Base-by-base conservation (phyloP, 495 filamentous ascomycete species). In the Chaetomium tenue region DNA sequence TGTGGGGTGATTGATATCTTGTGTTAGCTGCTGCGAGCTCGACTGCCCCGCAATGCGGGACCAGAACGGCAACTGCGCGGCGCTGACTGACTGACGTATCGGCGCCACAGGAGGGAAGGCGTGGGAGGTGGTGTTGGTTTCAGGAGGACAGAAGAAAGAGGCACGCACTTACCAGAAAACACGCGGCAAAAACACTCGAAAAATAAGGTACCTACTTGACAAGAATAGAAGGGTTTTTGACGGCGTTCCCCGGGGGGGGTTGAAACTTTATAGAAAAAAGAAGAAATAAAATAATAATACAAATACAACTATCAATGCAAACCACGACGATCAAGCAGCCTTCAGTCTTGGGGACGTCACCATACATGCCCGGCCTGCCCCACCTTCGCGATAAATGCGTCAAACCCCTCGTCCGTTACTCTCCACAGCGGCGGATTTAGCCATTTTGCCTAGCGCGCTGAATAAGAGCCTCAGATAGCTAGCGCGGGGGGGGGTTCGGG, bases 401-500 rank as follows among this genome's bases (percentile, higher is more conserved):
- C 60, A 59, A 60, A 39, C 47, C 44, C 54, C 53, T 54, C 60
- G 54, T 26, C 30, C 22, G 42, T 20, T 37, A 37, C 47, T 22
- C 50, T 64, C 61, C 66, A 68, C 66, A 58, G 57, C 58, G 57
- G 61, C 58, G 57, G 61, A 68, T 64, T 68, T 68, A 68, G 57
- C 66, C 66, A 68, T 64, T 58, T 64, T 60, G 53, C 58, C 33
- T 12, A 8, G 37, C 57, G 37, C 23, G 61, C 66, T 64, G 61
- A 68, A 53, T 62, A 64, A 68, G 66, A 68, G 58, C 66, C 66
- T 68, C 61, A 59, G 22, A 9, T 55, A 46, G 13, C 61, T 44
- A 51, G 62, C 52, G 57, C 51, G 64, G 64, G 64, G 37, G 30
- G 33, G 5, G 5, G 23, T n/a, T 37, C 13, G 42, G 11, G 54